Evolutionary conservation across 129 eudicot genomes (phyloP).

Genomic region (Dittrichia graveolens): DNA sequence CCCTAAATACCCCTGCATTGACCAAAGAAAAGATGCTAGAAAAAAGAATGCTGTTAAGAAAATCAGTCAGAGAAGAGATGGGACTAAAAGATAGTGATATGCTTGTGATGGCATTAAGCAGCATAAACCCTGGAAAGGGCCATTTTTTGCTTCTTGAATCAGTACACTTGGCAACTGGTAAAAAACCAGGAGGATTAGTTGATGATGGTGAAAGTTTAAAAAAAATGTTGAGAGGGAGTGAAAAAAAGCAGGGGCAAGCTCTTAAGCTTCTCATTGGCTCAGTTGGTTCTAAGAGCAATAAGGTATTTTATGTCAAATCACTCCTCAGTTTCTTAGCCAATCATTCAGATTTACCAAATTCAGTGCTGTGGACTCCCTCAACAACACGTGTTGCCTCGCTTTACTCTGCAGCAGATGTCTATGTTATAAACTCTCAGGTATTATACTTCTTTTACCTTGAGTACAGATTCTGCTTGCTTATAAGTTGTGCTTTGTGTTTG

Average conservation of each 20-base stretch:
- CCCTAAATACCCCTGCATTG: constrained; percentile 87
- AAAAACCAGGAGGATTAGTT: constrained; percentile 30
- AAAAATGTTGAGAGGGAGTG: constrained; percentile 44
- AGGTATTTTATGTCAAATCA: constrained; percentile 74
- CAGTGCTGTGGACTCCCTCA: constrained; percentile 91
- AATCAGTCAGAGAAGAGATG: constrained; percentile 78
- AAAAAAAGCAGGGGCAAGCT: constrained; percentile 35
- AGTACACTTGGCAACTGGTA: constrained; percentile 40
- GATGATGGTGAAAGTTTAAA: constrained; percentile 48
- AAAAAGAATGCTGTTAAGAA: constrained; percentile 55
- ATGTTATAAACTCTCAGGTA: constrained; percentile 95
- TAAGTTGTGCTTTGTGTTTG: background rate
- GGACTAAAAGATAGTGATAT: constrained; percentile 81
- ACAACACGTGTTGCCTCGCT: constrained; percentile 97
- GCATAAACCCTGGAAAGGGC: constrained; percentile 96
- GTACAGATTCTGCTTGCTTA: background rate
- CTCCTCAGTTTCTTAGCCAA: constrained; percentile 55
- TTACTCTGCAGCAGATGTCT: constrained; percentile 92
- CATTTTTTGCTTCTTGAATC: constrained; percentile 88
- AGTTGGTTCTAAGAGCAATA: constrained; percentile 95
- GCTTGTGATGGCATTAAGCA: constrained; percentile 84
- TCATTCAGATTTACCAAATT: constrained; percentile 61
- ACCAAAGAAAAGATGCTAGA: constrained; percentile 75
- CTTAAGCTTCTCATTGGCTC: constrained; percentile 88
- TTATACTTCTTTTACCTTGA: background rate